These are phyloP conservation scores for Trichoderma oligosporum DNA, from an alignment of 2,329 filamentous ascomycete genomes.

Conservation along the genomic window DNA sequence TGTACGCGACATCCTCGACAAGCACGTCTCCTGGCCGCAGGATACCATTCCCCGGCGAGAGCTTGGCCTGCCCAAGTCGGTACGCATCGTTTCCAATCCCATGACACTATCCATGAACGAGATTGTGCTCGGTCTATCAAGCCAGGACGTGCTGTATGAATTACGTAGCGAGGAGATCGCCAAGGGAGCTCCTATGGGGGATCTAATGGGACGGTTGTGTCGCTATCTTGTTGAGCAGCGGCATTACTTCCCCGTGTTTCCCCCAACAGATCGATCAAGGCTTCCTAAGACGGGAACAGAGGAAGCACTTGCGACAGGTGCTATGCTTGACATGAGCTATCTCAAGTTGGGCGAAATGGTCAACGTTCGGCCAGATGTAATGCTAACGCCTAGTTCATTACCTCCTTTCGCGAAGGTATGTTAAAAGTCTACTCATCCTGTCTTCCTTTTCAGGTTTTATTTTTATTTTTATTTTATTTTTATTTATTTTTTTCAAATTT, in stretches of 20 bases:
- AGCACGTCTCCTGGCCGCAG: constrained; percentile 80
- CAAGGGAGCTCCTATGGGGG: constrained; percentile 32
- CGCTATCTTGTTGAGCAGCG: constrained; percentile 82
- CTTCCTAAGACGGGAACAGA: constrained; percentile 62
- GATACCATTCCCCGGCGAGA: constrained; percentile 63
- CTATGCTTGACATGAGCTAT: constrained; percentile 78
- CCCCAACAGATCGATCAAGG: constrained; percentile 65
- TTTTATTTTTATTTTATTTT: not conserved
- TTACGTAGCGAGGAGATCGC: constrained; percentile 67
- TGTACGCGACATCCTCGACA: constrained; percentile 74
- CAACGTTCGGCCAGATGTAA: constrained; percentile 76
- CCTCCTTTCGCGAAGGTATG: constrained; percentile 84
- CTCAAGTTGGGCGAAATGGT: constrained; percentile 88
- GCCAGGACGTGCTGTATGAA: constrained; percentile 80
- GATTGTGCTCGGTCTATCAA: constrained; percentile 73
- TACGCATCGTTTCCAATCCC: constrained; percentile 79
- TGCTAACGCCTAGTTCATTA: constrained; percentile 77
- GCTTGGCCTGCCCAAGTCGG: constrained; percentile 73
- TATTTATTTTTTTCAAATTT: not conserved
- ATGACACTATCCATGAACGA: constrained; percentile 89
- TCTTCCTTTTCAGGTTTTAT: not conserved
- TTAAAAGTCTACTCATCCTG: no score
- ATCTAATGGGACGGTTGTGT: constrained; percentile 67
- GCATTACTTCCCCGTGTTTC: constrained; percentile 87
- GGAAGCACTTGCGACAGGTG: constrained; percentile 62